Conservation (phyloP, 371 early-diverging fungal species). For the Chytridium lagenaria region DNA sequence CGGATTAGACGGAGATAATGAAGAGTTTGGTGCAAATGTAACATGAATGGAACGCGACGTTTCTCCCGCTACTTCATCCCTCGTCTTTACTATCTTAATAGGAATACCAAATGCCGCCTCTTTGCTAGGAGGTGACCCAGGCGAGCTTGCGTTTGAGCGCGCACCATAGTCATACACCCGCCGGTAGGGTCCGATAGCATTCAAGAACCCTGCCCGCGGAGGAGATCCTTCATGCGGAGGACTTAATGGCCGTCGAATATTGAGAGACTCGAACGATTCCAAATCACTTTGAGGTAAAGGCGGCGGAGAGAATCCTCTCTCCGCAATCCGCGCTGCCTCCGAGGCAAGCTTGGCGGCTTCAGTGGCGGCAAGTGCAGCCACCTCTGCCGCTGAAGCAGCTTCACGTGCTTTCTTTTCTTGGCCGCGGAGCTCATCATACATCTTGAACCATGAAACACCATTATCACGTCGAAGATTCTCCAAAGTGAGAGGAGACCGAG, state of each 20-base stretch:
- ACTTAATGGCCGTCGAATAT: not conserved
- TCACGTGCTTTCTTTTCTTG: constrained; percentile 16
- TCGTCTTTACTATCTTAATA: not conserved
- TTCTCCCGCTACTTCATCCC: not conserved
- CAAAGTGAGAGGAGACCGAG: constrained; percentile 13
- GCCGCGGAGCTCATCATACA: constrained; percentile 17
- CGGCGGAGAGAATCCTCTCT: constrained; percentile 10
- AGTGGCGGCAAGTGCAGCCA: constrained; percentile 2
- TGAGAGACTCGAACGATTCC: not conserved
- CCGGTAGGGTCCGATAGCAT: constrained; percentile 36
- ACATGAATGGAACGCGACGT: constrained; percentile 11
- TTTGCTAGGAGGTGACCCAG: not conserved
- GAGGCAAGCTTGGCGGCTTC: constrained; percentile 16
- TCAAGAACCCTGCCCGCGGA: constrained; percentile 11
- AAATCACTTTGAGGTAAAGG: constrained; percentile 17
- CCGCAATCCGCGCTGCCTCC: constrained; percentile 12
- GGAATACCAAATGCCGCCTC: not conserved
- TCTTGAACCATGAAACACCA: constrained; percentile 13
- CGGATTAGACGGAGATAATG: not conserved
- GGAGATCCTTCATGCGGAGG: constrained; percentile 1
- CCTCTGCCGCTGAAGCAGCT: constrained; percentile 17
- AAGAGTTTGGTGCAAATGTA: constrained; percentile 21
- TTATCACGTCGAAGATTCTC: constrained; percentile 19
- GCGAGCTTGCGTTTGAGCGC: not conserved
- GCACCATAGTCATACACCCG: constrained; percentile 33